These are phyloP conservation scores for Ceratonia siliqua DNA, from an alignment of 306 rosid genomes.

Conservation along the genomic window DNA sequence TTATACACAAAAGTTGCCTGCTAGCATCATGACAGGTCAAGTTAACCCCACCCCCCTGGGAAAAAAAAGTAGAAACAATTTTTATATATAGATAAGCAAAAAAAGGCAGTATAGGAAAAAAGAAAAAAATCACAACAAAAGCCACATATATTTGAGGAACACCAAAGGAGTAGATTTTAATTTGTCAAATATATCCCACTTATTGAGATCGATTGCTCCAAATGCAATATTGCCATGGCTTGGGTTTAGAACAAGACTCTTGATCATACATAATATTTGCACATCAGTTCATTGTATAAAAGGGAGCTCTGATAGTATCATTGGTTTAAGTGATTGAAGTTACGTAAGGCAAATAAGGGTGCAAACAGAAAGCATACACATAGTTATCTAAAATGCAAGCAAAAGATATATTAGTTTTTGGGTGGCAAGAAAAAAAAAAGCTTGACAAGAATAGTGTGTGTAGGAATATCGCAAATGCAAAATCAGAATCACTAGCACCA, in stretches of 20 bases:
- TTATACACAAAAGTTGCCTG: background rate
- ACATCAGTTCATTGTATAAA: background rate
- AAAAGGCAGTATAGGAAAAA: slow-evolving; percentile 8
- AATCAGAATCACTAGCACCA: slow-evolving; percentile 7
- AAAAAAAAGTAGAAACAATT: background rate
- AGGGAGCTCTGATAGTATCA: slow-evolving; percentile 14
- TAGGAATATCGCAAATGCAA: background rate
- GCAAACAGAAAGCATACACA: background rate
- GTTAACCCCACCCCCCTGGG: background rate
- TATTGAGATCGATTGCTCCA: background rate
- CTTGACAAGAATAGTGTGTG: background rate
- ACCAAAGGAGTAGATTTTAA: background rate
- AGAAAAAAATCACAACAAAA: background rate
- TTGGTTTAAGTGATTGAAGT: slow-evolving; percentile 4
- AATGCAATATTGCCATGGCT: background rate
- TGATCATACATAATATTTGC: slow-evolving; percentile 8
- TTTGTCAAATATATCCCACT: slow-evolving; percentile 1
- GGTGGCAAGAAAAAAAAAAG: background rate
- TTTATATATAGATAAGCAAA: slow-evolving; percentile 16
- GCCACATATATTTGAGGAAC: slow-evolving; percentile 10
- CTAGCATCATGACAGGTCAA: slow-evolving; percentile 12
- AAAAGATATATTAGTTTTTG: slow-evolving; percentile 12
- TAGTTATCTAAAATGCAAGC: background rate
- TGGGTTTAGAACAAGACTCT: slow-evolving; percentile 4
- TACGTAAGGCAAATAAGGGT: slow-evolving; percentile 17